A percentile compares a stretch with the other conserved stretches of the same genome.
phyloP scores from a whole-genome alignment of 306 rosid species.

The Prunus mongolica region DNA sequence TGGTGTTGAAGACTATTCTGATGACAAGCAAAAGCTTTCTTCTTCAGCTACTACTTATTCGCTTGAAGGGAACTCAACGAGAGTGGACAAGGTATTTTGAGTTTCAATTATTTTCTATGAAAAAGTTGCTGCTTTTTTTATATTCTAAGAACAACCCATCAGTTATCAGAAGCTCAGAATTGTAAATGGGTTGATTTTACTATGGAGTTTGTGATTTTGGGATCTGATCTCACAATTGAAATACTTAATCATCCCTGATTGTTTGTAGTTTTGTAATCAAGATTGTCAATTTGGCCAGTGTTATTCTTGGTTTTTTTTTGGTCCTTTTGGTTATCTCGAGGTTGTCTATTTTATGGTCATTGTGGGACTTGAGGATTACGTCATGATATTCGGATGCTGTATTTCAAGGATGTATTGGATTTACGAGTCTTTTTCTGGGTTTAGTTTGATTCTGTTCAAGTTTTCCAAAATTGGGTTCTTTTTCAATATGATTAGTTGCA shows the following conservation, averaged over 20 bases:
- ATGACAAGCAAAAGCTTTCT: constrained; percentile 17
- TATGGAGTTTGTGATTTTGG: constrained; percentile 6
- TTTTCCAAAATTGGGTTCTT: neutral
- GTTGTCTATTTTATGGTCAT: neutral
- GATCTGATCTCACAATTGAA: neutral
- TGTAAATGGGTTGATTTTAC: constrained; percentile 21
- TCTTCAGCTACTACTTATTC: constrained; percentile 34
- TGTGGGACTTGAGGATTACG: neutral
- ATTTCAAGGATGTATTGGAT: neutral
- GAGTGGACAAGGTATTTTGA: constrained; percentile 39
- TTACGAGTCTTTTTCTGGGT: neutral
- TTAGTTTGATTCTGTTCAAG: neutral
- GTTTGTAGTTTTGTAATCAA: neutral
- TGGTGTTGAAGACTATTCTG: neutral
- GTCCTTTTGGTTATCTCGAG: neutral
- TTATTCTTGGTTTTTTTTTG: neutral
- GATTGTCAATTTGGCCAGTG: neutral
- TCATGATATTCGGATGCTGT: constrained; percentile 1
- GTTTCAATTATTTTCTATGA: neutral
- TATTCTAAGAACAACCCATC: constrained; percentile 34
- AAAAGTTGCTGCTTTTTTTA: neutral
- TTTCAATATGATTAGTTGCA: neutral
- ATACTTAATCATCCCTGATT: neutral
- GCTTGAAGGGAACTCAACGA: constrained; percentile 18
- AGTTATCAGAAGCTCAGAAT: constrained; percentile 23